These are phyloP conservation scores for Cadophora gregata DNA, from an alignment of 2,329 filamentous ascomycete genomes.

Conservation along the genomic window DNA sequence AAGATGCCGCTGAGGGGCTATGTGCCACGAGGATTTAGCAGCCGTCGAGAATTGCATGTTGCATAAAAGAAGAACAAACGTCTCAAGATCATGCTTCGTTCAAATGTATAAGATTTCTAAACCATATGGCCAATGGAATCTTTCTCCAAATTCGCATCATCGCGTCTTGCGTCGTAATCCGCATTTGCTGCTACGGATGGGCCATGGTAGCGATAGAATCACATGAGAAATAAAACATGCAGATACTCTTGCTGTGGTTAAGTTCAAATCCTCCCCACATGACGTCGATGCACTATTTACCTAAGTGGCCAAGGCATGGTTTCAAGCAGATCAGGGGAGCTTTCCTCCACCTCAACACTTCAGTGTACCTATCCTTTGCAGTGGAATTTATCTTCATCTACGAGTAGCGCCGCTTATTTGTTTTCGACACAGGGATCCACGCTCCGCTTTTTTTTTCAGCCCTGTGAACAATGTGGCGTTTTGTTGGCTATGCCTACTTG, in stretches of 20 bases:
- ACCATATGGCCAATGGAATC: slow-evolving; percentile 20
- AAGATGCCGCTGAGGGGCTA: slow-evolving; percentile 12
- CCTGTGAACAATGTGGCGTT: not conserved
- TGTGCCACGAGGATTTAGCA: not conserved
- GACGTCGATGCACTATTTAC: not conserved
- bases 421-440: not conserved
- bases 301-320: not conserved
- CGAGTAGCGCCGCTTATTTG: not conserved
- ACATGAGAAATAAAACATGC: not conserved
- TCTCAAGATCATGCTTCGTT: too few relatives aligned
- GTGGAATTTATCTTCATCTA: not conserved
- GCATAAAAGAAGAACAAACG: not conserved
- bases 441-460: not conserved
- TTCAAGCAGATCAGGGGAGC: not conserved
- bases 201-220: slow-evolving; percentile 26
- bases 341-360: not conserved
- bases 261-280: not conserved
- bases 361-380: too few relatives aligned
- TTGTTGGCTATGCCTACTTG: not conserved
- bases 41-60: not conserved
- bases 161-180: slow-evolving; percentile 27
- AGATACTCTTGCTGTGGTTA: not conserved
- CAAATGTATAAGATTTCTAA: too few relatives aligned
- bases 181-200: slow-evolving; percentile 11
- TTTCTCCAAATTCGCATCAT: slow-evolving; percentile 29